Conservation (phyloP, 2,329 filamentous ascomycete species). For the Helotiales sp. region DNA sequence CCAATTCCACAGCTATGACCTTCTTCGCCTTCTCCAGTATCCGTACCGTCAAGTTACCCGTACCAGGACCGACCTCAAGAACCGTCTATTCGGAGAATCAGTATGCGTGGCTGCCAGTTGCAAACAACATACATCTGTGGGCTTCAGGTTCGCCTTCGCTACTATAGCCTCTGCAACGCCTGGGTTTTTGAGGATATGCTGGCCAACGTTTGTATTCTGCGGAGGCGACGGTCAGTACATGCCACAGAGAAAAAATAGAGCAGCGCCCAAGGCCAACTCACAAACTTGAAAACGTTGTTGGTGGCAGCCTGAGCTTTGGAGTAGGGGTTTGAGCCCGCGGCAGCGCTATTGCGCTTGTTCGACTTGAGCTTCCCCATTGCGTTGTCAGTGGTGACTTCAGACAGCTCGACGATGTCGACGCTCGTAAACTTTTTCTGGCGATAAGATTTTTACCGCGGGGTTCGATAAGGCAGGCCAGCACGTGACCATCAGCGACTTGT, state of each 20-base stretch:
- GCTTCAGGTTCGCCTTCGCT: constrained; percentile 86
- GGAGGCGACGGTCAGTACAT: neutral
- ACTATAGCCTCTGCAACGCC: constrained; percentile 83
- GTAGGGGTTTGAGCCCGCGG: constrained; percentile 36
- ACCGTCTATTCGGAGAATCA: constrained; percentile 51
- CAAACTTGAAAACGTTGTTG: constrained; percentile 95
- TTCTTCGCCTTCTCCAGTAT: constrained; percentile 89
- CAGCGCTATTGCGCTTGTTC: constrained; percentile 42
- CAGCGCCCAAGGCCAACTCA: neutral
- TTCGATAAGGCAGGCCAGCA: neutral
- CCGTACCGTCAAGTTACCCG: constrained; percentile 85
- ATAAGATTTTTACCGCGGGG: constrained; percentile 2
- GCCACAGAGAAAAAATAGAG: neutral
- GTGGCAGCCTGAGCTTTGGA: constrained; percentile 41
- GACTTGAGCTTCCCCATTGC: constrained; percentile 44
- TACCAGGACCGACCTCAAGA: constrained; percentile 90
- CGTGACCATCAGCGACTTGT: neutral
- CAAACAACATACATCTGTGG: constrained; percentile 67
- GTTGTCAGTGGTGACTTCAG: neutral
- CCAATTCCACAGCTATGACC: constrained; percentile 84
- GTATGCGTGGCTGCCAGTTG: neutral
- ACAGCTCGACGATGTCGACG: neutral
- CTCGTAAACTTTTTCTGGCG: constrained; percentile 1
- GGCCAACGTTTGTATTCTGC: constrained; percentile 57
- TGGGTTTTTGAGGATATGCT: constrained; percentile 89